Percentiles rank a stretch among this genome's conserved stretches.
Conservation (phyloP, 2,329 filamentous ascomycete genomes). For the Neonectria sp. region DNA sequence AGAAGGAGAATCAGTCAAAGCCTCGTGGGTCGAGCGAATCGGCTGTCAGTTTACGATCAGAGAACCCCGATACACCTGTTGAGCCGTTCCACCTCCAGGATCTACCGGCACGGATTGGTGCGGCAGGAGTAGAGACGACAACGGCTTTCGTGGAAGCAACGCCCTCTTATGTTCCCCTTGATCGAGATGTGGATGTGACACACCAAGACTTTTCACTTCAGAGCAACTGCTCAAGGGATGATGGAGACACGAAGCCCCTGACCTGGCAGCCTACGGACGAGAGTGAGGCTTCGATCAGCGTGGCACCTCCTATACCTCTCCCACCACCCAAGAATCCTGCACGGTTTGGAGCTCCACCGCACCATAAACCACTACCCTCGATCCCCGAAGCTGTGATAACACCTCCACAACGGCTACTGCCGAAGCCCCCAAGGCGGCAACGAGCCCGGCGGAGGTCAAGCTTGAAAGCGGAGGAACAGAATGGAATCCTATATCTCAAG, state of each 20-base stretch:
- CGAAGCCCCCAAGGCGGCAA: conserved; percentile 19
- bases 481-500: conserved; percentile 64
- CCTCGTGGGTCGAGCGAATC: conserved; percentile 45
- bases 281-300: neutral
- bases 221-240: conserved; percentile 3
- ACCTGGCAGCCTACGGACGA: conserved; percentile 13
- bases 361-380: conserved; percentile 37
- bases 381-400: conserved; percentile 45
- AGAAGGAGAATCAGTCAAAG: conserved; percentile 37
- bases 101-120: conserved; percentile 59
- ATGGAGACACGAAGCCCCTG: conserved; percentile 22
- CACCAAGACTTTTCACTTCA: conserved; percentile 44
- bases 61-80: conserved; percentile 55
- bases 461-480: conserved; percentile 52
- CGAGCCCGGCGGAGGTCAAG: conserved; percentile 16
- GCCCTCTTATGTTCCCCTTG: conserved; percentile 25
- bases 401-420: conserved; percentile 27
- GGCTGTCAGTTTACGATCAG: conserved; percentile 39
- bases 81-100: conserved; percentile 68
- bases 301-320: conserved; percentile 16
- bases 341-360: conserved; percentile 28
- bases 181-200: conserved; percentile 47
- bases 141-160: conserved; percentile 25
- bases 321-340: conserved; percentile 44
- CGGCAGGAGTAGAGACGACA: conserved; percentile 45